Evolutionary conservation across 208 protist genomes (phyloP), one percentile per base, ranked within the genome.

Genomic region (Trypanosoma vivax): DNA sequence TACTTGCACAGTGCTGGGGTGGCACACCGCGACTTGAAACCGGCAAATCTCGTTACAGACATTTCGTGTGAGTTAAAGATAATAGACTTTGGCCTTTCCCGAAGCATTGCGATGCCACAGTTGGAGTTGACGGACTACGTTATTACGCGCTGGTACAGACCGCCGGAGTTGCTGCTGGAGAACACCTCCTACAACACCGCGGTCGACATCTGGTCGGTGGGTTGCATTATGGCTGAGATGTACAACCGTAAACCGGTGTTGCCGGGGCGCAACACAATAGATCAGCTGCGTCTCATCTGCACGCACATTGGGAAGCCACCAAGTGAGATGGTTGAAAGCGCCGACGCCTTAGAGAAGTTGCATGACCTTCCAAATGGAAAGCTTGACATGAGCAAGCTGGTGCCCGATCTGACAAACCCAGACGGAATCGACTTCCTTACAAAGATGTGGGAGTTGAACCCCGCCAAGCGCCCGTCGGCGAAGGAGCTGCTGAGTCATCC

Each of bases 171-270:
- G 53, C 74, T 97, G 23, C 74, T 97, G 14, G 89, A 93, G 53
- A 81, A 81, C 47, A 81, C 68, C 10, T 73, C 81, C 60, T 97
- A 97, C 70, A 88, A 74, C 18, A 77, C 74, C 1, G 77, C 75
- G 0, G 79, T 97, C 9, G 93, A 97, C 57, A 84, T 97, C 16
- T 97, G 92, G 89, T 90, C 79, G n/a, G 83, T 96, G 7, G 93
- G 93, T 25, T 96, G 90, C 68, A 96, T 97, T 57, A 95, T 96
- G 67, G 93, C 96, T 11, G 97, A 99, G 80, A 95, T 99, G 79
- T 87, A 94, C 72, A 88, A 88, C 28, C 88, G 83, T 45, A 84
- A 77, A 33, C 89, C 94, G 1, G 56, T 96, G 21, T 82, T 97
- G 31, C 90, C 83, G 4, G 92, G 92, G 3, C 69, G 79, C 16